Evolutionary conservation across 2,329 filamentous ascomycete species (phyloP).

Genomic region (Cladosporium halotolerans): DNA sequence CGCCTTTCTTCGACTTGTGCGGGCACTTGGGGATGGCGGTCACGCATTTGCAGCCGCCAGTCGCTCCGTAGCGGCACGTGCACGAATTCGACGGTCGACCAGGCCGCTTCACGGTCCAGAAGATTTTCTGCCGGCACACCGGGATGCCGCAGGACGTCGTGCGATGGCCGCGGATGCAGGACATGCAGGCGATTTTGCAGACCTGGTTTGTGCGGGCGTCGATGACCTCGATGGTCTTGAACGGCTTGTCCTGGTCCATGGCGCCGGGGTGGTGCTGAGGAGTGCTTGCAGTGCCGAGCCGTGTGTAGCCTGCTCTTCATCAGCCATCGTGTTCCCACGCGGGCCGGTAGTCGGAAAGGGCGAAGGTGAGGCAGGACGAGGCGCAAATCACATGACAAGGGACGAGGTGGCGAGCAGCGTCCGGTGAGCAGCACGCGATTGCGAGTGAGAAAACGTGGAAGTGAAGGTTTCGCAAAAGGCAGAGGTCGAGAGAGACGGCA

Average conservation of each 20-base stretch:
- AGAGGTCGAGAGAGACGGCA: conserved; percentile 13
- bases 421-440: not conserved
- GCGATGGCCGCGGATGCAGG: conserved; percentile 31
- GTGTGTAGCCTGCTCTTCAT: conserved; percentile 12
- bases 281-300: not conserved
- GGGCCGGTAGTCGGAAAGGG: not conserved
- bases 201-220: conserved; percentile 26
- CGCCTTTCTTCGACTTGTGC: conserved; percentile 30
- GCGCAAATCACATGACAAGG: conserved; percentile 11
- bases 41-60: conserved; percentile 30
- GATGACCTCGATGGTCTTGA: conserved; percentile 32
- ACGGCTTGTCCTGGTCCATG: conserved; percentile 28
- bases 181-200: conserved; percentile 32
- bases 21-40: conserved; percentile 27
- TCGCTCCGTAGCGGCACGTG: conserved; percentile 28
- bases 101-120: conserved; percentile 32
- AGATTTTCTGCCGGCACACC: conserved; percentile 30
- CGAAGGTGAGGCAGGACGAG: not conserved
- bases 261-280: not conserved
- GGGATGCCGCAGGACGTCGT: conserved; percentile 31
- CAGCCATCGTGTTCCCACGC: conserved; percentile 3
- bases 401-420: not conserved
- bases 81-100: conserved; percentile 30
- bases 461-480: conserved; percentile 13
- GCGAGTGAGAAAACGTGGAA: not conserved